Evolutionary conservation across 768 basidiomycete species (phyloP).

Genomic region (Lactarius hatsudake): DNA sequence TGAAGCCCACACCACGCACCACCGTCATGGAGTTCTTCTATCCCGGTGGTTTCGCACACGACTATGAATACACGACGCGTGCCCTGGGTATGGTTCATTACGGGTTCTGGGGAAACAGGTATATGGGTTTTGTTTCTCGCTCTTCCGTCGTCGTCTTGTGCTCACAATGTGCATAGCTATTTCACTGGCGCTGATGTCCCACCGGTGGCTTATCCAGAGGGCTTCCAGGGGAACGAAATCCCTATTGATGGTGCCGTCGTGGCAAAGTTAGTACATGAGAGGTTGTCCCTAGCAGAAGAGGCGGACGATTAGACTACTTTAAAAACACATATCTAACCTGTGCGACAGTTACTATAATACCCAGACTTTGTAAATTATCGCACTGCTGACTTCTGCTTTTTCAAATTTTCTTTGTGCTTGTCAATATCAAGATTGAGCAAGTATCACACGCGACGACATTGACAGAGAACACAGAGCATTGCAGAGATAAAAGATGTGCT

Average conservation of each 20-base stretch:
- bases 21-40: slow-evolving; percentile 94
- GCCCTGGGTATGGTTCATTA: slow-evolving; percentile 81
- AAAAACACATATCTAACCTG: background rate
- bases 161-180: slow-evolving; percentile 40
- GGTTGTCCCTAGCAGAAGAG: slow-evolving; percentile 56
- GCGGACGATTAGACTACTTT: slow-evolving; percentile 49
- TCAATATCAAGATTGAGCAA: slow-evolving; percentile 5
- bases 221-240: slow-evolving; percentile 86
- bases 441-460: background rate
- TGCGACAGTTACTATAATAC: background rate
- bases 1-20: slow-evolving; percentile 77
- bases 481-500: background rate
- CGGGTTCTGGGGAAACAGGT: slow-evolving; percentile 81
- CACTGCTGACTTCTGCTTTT: background rate
- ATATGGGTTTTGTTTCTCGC: slow-evolving; percentile 28
- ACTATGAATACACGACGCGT: slow-evolving; percentile 80
- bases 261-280: slow-evolving; percentile 55
- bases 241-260: slow-evolving; percentile 75
- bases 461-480: background rate
- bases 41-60: slow-evolving; percentile 78
- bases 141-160: slow-evolving; percentile 4
- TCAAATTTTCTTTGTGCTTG: background rate
- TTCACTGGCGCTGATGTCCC: slow-evolving; percentile 78
- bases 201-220: slow-evolving; percentile 68
- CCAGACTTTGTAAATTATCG: slow-evolving; percentile 1